Base-by-base conservation (phyloP, 768 basidiomycete genomes). In the Termitomyces sp. region DNA sequence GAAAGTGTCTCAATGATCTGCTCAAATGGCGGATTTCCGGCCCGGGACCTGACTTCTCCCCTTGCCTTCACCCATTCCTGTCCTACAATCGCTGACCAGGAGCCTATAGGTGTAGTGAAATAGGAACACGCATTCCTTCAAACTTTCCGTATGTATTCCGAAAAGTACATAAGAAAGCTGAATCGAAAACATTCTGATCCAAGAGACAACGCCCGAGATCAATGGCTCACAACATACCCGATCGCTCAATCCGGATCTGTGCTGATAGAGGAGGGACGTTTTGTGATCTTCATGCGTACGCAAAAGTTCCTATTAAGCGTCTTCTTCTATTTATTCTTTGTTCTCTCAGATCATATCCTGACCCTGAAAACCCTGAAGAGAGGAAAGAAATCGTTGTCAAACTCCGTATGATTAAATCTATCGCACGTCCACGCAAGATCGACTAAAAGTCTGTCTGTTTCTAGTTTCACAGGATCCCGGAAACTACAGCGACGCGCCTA, bases 241-340 rank as follows among this genome's bases (percentile, higher is more conserved):
- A 91, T 68, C 82, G 80, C 64, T 94, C 91, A 13, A 87, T 94
- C 58, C 82, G 86, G 55, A 92, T 95, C 61, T 92, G 90, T 65
- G 89, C 90, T 7, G 93, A 95, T 71, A 78, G 93, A 73, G 94
- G 94, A 37, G 95, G 95, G 5, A 97, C 93, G 0, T 96, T 94
- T 73, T 93, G 92, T 67, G 94, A 95, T 69, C 84, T 94, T 36
- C 85, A 93, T 70, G 91, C 91, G 82, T 88, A 64, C 63, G 84
- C 78, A 54, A 34, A n/a, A 30, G 57, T 57, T 53, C 30, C 15
- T 9, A n/a, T 22, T 6, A 9, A 27, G 41, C 24, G 46, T 30
- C 30, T 49, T 6, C 16, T 36, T 48, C 15, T 42, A n/a, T 46
- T 59, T 22, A 63, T 50, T 13, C 44, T 30, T 53, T 12, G 24